These are phyloP conservation scores for Leishmania amazonensis DNA, from an alignment of 208 protist species.

Conservation along the genomic window DNA sequence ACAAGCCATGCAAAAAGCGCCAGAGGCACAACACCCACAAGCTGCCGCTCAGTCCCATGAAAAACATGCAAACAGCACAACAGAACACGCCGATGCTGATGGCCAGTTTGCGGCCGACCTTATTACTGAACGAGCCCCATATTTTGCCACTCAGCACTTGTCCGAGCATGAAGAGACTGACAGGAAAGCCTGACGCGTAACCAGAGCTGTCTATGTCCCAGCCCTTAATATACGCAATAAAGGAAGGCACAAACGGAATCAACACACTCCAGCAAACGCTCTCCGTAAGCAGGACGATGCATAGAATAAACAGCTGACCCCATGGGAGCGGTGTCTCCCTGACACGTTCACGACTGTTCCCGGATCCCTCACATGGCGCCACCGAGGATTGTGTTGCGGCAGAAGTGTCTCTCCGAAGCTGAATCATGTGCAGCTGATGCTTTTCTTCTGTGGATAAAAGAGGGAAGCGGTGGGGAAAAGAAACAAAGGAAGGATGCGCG, in stretches of 20 bases:
- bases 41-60: slow-evolving; percentile 72
- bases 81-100: slow-evolving; percentile 57
- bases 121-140: slow-evolving; percentile 75
- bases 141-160: slow-evolving; percentile 73
- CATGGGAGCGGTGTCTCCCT: slow-evolving; percentile 71
- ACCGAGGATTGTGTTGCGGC: too few relatives aligned
- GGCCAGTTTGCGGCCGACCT: slow-evolving; percentile 58
- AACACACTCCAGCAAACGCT: slow-evolving; percentile 76
- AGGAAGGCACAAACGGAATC: slow-evolving; percentile 74
- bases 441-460: not conserved
- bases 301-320: slow-evolving; percentile 58
- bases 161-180: slow-evolving; percentile 84
- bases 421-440: not conserved
- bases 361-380: not conserved
- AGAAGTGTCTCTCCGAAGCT: not conserved
- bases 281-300: slow-evolving; percentile 72
- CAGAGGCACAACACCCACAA: slow-evolving; percentile 58
- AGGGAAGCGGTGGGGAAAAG: too few relatives aligned
- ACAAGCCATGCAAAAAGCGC: slow-evolving; percentile 78
- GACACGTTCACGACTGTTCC: not conserved
- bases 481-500: too few relatives aligned
- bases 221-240: slow-evolving; percentile 55
- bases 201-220: slow-evolving; percentile 45
- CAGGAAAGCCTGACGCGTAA: slow-evolving; percentile 63
- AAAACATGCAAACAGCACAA: slow-evolving; percentile 56